Evolutionary conservation across 2,329 filamentous ascomycete genomes (phyloP), one percentile per base, ranked within the genome.

Genomic region (Ophiocordyceps polyrhachis-furcata): DNA sequence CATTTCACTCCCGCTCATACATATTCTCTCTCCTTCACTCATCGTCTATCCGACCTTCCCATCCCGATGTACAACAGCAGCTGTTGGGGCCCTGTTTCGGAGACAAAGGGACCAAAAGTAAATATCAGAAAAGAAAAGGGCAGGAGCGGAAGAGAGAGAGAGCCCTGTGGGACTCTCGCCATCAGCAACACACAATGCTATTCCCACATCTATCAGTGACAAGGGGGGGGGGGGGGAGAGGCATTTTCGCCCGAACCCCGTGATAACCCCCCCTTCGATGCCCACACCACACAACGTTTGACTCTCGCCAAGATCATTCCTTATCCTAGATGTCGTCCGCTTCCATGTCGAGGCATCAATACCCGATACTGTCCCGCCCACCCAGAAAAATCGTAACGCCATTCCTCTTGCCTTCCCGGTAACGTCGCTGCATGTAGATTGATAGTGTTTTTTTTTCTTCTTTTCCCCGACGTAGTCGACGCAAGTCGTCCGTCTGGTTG

Each of bases 161-260:
- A 23, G 21, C 6, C n/a, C n/a, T 4, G 21, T 9, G 48, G 44
- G 29, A 50, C 47, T 47, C 47, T 47, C 48, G 48, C 37, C 47
- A 28, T 28, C 25, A 41, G 44, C 45, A 29, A 48, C 38, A 38
- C 49, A 45, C 47, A 44, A 49, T 49, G 48, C 45, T 47, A 41
- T 40, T 48, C 44, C 46, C 50, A 49, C 45, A 45, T 52, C 47
- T 48, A 51, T 45, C 48, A 41, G 44, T 44, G 44, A 45, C 45
- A 42, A 46, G 43, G 29, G 41, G 37, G 35, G 41, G n/a, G n/a
- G n/a, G n/a, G n/a, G n/a, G n/a, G n/a, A n/a, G n/a, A n/a, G n/a
- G 45, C 32, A 43, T 38, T 44, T 23, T 35, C 38, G 46, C 42
- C 40, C 25, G 31, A 32, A 41, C 44, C 45, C n/a, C 35, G 41